Base-by-base conservation (phyloP, 768 basidiomycete species). In the Tremella mesenterica region DNA sequence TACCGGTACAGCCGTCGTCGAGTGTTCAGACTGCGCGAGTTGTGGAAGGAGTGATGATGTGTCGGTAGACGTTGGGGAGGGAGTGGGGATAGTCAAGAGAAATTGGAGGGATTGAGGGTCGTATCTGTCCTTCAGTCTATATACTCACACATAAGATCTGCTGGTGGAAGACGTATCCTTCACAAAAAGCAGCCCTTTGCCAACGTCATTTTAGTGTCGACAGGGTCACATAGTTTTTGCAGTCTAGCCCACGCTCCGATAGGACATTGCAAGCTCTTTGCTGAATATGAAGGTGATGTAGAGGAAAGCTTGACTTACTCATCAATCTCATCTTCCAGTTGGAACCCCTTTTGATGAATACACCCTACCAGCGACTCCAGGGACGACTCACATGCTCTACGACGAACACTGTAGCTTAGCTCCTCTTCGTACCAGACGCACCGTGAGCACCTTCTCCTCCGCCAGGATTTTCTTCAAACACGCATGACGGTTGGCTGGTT, bases 301-400 rank as follows among this genome's bases (percentile, higher is more conserved):
- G 26, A 10, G 3, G 1, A 23, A 9, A 41, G 12, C 8, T 13
- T 16, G 28, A 52, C 68, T 48, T 48, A 69, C 60, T 70, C 57
- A 51, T 72, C 71, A 28, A 68, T 60, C 50, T 72, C 71, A 16
- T 52, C 57, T 14, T 70, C 71, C 5, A 67, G 54, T 23, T 60
- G 55, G 44, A 69, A 72, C 14, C 71, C 71, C 60, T 72, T 46
- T n/a, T n/a, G 44, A 30, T 47, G 39, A 38, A 57, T 52, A 29
- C 57, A 48, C 23, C 52, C 50, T 41, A 16, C 21, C 13, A 8
- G 30, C 4, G 36, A 14, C 27, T 3, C 39, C 18, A 48, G 25
- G 10, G 27, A 29, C 9, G 18, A 38, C 62, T 38, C 9, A 68
- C 66, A 57, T 65, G 64, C 44, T 69, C 67, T 0, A 69, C 67